Evolutionary conservation across 257 asterid species (phyloP).

Genomic region (Solanum pennellii): DNA sequence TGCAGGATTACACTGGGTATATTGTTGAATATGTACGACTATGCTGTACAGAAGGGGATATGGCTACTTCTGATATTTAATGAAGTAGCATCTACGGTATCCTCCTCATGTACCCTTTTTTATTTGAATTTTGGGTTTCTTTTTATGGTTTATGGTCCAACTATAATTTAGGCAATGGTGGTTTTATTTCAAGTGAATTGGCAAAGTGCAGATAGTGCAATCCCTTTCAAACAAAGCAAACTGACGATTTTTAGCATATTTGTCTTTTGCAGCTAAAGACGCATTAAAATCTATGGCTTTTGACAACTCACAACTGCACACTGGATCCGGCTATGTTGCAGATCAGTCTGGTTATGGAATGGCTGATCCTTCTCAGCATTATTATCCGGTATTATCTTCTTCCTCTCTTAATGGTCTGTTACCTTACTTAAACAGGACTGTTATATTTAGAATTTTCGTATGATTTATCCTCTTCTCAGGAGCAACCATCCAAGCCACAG

Average conservation of each 20-base stretch:
- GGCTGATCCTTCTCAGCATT: slow-evolving; percentile 44
- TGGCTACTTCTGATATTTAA: neutral
- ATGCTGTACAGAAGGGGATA: neutral
- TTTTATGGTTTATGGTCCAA: neutral
- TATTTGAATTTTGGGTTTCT: neutral
- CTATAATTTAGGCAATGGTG: neutral
- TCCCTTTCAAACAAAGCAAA: neutral
- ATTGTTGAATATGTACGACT: neutral
- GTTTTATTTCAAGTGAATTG: neutral
- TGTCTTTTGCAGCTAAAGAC: slow-evolving; percentile 40
- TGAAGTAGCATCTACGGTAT: neutral
- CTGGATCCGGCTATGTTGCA: slow-evolving; percentile 30
- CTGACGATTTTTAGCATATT: neutral
- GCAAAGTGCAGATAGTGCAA: neutral
- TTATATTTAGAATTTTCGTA: neutral
- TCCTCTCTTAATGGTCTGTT: neutral
- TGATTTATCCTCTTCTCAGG: slow-evolving; percentile 29
- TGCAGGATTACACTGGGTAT: neutral
- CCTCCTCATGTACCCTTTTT: neutral
- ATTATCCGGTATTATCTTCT: slow-evolving; percentile 41
- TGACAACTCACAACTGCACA: slow-evolving; percentile 33
- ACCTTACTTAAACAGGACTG: neutral
- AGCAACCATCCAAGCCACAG: slow-evolving; percentile 34
- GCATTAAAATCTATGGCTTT: slow-evolving; percentile 26
- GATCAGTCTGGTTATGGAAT: slow-evolving; percentile 47